Conservation (phyloP, 306 rosid species). For the Vigna hirtella region DNA sequence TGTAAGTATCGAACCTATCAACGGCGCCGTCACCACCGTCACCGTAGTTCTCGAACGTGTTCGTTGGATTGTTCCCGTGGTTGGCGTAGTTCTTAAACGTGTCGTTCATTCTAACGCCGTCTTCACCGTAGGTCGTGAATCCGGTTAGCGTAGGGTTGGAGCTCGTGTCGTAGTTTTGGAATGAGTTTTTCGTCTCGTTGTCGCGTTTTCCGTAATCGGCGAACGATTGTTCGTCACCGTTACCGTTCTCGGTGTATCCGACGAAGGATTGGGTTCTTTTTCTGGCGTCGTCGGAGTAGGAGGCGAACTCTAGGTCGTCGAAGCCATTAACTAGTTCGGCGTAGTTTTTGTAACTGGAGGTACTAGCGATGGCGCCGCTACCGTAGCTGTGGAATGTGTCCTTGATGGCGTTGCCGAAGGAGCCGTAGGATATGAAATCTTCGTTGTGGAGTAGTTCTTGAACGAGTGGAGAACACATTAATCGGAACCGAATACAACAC, state of each 20-base stretch:
- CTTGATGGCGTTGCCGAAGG: slow-evolving; percentile 53
- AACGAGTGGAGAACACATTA: no score
- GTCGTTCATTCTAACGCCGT: no score
- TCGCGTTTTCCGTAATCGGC: slow-evolving; percentile 51
- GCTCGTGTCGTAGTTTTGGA: no score
- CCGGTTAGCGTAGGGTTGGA: no score
- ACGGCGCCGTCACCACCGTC: no score
- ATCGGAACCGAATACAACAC: no score
- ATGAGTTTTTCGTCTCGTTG: slow-evolving; percentile 51
- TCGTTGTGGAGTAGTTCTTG: background rate
- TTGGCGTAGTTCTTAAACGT: no score
- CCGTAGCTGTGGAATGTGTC: slow-evolving; percentile 58
- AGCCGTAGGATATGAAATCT: slow-evolving; percentile 48
- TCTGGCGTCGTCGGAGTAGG: slow-evolving; percentile 53
- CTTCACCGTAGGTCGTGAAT: no score
- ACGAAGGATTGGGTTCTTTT: slow-evolving; percentile 53
- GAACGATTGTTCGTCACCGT: slow-evolving; percentile 57
- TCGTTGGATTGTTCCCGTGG: no score
- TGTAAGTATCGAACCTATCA: no score
- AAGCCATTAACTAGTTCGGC: background rate
- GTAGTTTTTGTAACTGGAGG: slow-evolving; percentile 53
- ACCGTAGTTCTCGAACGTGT: no score
- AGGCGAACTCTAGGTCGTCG: slow-evolving; percentile 48
- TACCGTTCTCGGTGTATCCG: slow-evolving; percentile 52
- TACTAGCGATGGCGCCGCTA: slow-evolving; percentile 43